Evolutionary conservation across 805 yeast species (phyloP).

Genomic region (Yarrowia divulgata): DNA sequence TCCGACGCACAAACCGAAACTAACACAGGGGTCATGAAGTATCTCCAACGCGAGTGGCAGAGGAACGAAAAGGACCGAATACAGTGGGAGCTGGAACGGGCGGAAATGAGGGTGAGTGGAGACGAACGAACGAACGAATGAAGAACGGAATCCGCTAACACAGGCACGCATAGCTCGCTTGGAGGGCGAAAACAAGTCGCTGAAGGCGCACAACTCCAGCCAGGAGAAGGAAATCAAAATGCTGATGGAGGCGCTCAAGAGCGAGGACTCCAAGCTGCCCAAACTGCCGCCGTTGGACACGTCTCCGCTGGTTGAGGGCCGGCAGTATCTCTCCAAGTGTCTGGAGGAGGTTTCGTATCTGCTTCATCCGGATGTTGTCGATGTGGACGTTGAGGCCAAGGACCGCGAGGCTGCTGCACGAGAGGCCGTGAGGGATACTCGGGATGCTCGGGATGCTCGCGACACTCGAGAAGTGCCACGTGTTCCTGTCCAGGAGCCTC

Average conservation of each 20-base stretch:
- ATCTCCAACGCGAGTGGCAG: slow-evolving; percentile 68
- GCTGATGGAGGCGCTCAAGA: slow-evolving; percentile 45
- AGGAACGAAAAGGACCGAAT: slow-evolving; percentile 66
- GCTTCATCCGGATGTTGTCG: slow-evolving; percentile 45
- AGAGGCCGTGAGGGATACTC: not conserved
- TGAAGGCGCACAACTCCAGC: slow-evolving; percentile 46
- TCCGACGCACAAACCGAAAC: not conserved
- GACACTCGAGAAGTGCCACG: slow-evolving; percentile 20
- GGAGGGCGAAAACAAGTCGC: slow-evolving; percentile 60
- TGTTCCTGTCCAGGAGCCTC: slow-evolving; percentile 25
- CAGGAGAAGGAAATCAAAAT: slow-evolving; percentile 46
- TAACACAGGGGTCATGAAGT: slow-evolving; percentile 65
- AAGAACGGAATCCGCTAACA: not conserved
- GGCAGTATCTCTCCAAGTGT: slow-evolving; percentile 50
- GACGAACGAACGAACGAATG: no score
- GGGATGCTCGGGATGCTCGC: not conserved
- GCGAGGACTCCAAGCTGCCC: slow-evolving; percentile 35
- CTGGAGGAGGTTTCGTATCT: slow-evolving; percentile 51
- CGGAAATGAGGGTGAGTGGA: slow-evolving; percentile 63
- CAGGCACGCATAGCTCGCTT: slow-evolving; percentile 56
- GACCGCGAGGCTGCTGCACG: slow-evolving; percentile 9
- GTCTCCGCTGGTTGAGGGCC: slow-evolving; percentile 45
- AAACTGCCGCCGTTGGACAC: slow-evolving; percentile 19
- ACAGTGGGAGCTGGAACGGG: slow-evolving; percentile 65
- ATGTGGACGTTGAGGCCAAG: slow-evolving; percentile 27